Percentiles rank a stretch among this genome's conserved stretches.
Evolutionary conservation across 495 filamentous ascomycete species (phyloP).

Genomic region (Penicillium turbatum): DNA sequence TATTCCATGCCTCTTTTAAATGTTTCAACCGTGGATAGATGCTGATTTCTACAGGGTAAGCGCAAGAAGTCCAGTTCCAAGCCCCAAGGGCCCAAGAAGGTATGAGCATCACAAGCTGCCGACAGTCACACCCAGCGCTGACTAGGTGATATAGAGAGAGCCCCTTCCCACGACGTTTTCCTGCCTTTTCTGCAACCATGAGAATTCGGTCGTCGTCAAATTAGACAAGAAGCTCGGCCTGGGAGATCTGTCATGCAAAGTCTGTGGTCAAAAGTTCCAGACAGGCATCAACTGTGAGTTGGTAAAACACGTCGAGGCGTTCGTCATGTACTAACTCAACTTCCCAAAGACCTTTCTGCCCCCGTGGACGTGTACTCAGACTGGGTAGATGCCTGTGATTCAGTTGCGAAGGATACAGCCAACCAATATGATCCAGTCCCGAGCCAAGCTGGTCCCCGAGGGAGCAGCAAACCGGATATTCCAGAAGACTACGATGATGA

Average conservation of each 20-base stretch:
- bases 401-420: slow-evolving; percentile 59
- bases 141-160: slow-evolving; percentile 56
- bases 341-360: slow-evolving; percentile 67
- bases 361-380: slow-evolving; percentile 95
- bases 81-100: slow-evolving; percentile 81
- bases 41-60: slow-evolving; percentile 62
- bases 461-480: slow-evolving; percentile 20
- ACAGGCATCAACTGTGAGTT: slow-evolving; percentile 86
- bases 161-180: slow-evolving; percentile 83
- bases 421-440: slow-evolving; percentile 44
- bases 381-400: slow-evolving; percentile 97
- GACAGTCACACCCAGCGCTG: background rate
- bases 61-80: slow-evolving; percentile 89
- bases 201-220: slow-evolving; percentile 81
- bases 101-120: slow-evolving; percentile 25
- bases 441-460: slow-evolving; percentile 21
- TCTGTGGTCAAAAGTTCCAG: slow-evolving; percentile 90
- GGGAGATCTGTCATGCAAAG: slow-evolving; percentile 79
- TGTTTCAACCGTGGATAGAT: background rate
- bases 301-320: background rate
- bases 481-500: slow-evolving; percentile 27
- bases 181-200: slow-evolving; percentile 98
- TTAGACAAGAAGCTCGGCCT: slow-evolving; percentile 87
- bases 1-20: background rate
- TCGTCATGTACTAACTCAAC: slow-evolving; percentile 3